Conservation (phyloP, 495 filamentous ascomycete species). For the Penicillium robsamsonii region DNA sequence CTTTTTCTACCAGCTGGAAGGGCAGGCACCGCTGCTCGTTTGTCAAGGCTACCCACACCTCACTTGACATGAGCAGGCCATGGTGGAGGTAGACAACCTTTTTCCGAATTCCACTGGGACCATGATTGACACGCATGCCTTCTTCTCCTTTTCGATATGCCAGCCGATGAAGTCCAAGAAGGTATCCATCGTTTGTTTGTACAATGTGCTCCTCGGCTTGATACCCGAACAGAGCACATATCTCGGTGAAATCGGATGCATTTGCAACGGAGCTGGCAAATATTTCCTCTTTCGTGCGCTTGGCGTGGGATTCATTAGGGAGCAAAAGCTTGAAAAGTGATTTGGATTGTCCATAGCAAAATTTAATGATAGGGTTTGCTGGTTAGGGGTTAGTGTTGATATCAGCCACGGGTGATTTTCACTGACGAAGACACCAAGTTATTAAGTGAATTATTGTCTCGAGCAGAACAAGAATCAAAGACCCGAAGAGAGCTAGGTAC, state of each 20-base stretch:
- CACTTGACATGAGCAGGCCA: constrained; percentile 96
- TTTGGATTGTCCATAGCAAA: constrained; percentile 81
- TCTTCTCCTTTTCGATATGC: constrained; percentile 81
- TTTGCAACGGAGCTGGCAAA: constrained; percentile 54
- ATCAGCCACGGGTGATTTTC: background rate
- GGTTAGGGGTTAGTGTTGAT: constrained; percentile 24
- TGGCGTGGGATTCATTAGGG: constrained; percentile 62
- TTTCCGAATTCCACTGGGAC: constrained; percentile 68
- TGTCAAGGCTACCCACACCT: constrained; percentile 94
- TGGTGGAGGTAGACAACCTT: constrained; percentile 94
- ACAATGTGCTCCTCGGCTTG: constrained; percentile 94
- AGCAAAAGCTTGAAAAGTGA: constrained; percentile 77
- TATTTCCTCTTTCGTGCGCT: constrained; percentile 47
- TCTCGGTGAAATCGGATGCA: constrained; percentile 86
- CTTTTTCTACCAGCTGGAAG: constrained; percentile 84
- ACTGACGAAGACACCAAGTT: constrained; percentile 83
- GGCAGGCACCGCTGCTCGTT: constrained; percentile 82
- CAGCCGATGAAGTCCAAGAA: constrained; percentile 86
- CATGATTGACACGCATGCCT: constrained; percentile 64
- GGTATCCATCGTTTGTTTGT: constrained; percentile 90
- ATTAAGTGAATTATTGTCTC: constrained; percentile 83
- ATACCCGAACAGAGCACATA: constrained; percentile 86
- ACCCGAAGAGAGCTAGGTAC: constrained; percentile 80
- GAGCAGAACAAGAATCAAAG: constrained; percentile 74
- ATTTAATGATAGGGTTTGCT: constrained; percentile 74